These are phyloP conservation scores for Mallotus repandus DNA, from an alignment of 441 rosid genomes.

Conservation along the genomic window DNA sequence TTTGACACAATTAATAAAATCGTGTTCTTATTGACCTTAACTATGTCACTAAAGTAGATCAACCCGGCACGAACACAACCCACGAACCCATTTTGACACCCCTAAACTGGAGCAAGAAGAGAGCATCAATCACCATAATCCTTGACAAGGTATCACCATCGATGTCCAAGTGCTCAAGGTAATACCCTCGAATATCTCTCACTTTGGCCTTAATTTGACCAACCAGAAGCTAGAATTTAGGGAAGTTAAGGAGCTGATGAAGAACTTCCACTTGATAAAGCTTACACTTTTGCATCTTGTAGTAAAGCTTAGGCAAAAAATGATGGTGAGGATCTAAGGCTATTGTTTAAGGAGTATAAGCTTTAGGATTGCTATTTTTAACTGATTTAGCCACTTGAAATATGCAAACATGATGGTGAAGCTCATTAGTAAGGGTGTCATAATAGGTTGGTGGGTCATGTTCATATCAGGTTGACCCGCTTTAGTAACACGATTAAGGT, in stretches of 20 bases:
- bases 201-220: not conserved
- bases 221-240: not conserved
- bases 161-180: not conserved
- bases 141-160: slow-evolving; percentile 2
- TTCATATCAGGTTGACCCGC: no score
- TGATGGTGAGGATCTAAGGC: slow-evolving; percentile 23
- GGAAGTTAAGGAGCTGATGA: not conserved
- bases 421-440: not conserved
- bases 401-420: slow-evolving; percentile 6
- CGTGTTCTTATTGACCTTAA: no score
- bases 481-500: no score
- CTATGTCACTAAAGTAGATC: no score
- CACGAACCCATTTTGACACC: no score
- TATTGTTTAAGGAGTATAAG: slow-evolving; percentile 17
- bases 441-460: no score
- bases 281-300: slow-evolving; percentile 10
- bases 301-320: slow-evolving; percentile 12
- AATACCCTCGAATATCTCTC: not conserved
- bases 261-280: not conserved
- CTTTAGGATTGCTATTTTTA: not conserved
- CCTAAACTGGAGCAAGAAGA: slow-evolving; percentile 11
- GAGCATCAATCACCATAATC: slow-evolving; percentile 12
- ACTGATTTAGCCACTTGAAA: slow-evolving; percentile 11
- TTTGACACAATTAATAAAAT: no score
- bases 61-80: no score